Base-by-base conservation (phyloP, 2,329 filamentous ascomycete species). In the Fusarium sp. region DNA sequence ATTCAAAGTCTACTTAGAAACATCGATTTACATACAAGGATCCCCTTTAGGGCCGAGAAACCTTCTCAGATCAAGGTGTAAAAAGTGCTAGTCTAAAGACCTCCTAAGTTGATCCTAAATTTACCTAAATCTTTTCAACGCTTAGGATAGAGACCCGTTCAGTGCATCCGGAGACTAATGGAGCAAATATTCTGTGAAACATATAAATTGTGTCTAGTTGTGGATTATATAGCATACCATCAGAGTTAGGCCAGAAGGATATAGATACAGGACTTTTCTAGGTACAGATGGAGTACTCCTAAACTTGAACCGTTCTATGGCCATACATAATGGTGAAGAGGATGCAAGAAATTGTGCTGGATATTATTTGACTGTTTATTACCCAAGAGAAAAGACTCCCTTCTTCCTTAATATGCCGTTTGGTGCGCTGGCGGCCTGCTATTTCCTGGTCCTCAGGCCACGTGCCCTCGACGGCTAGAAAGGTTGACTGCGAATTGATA, bases 41-140 rank as follows among this genome's bases (percentile, higher is more conserved):
- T 4, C 17, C 35, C 17, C 35, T 18, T 2, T 1, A 36, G 35
- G 9, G 1, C 4, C 35, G 0, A 1, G 17, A 36, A 36, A 36
- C 35, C 22, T 7, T 14, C 11, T 26, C 7, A 45, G 42, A 26
- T 26, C 42, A 26, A 26, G 17, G 24, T 20, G 17, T 45, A 14
- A 47, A 47, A 28, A 22, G 3, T 3, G 26, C 20, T 30, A 22
- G 26, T 17, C 20, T 44, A 8, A 44, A 24, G n/a, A 24, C 20
- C n/a, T 24, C 41, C 5, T 18, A 17, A 44, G 41, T 24, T 7
- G 14, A 44, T 24, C 22, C 41, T 44, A 44, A 24, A 24, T 44
- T 24, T 44, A 24, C 10, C 9, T 17, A 15, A 35, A 44, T 18
- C 1, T 24, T 8, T 44, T 44, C 15, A 9, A 24, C 41, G 12